These are phyloP conservation scores for Rhizopus delemar DNA, from an alignment of 371 early-diverging fungal genomes.

Conservation along the genomic window DNA sequence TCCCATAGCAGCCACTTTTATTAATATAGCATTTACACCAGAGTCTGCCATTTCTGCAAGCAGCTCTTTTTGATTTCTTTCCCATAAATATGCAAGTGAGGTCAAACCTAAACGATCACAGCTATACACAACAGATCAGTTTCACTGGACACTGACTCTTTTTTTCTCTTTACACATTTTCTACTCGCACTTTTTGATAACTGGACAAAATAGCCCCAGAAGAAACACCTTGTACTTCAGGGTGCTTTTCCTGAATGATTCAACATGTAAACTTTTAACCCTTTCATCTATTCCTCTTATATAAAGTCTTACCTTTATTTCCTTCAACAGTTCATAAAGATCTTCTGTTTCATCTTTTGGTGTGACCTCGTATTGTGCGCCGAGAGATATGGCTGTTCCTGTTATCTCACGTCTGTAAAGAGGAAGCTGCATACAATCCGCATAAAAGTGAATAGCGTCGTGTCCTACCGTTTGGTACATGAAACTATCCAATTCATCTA, in stretches of 20 bases:
- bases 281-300: neutral
- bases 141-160: neutral
- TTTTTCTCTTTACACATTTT: constrained; percentile 77
- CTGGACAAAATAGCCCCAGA: constrained; percentile 98
- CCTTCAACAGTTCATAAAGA: constrained; percentile 73
- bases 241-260: constrained; percentile 54
- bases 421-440: constrained; percentile 91
- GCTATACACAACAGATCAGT: constrained; percentile 34
- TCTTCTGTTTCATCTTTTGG: constrained; percentile 97
- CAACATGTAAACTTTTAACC: neutral
- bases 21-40: constrained; percentile 83
- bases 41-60: constrained; percentile 91
- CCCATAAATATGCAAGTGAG: constrained; percentile 94
- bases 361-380: constrained; percentile 65
- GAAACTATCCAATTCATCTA: constrained; percentile 95
- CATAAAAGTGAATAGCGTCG: constrained; percentile 82
- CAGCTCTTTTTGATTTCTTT: constrained; percentile 84
- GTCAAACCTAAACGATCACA: constrained; percentile 83
- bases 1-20: constrained; percentile 96
- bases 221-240: constrained; percentile 89
- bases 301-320: constrained; percentile 64
- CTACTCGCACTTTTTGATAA: constrained; percentile 98
- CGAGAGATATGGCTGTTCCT: constrained; percentile 73
- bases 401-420: constrained; percentile 80
- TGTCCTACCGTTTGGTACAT: constrained; percentile 99